Evolutionary conservation across 306 rosid genomes (phyloP).

Genomic region (Vigna unguiculata): DNA sequence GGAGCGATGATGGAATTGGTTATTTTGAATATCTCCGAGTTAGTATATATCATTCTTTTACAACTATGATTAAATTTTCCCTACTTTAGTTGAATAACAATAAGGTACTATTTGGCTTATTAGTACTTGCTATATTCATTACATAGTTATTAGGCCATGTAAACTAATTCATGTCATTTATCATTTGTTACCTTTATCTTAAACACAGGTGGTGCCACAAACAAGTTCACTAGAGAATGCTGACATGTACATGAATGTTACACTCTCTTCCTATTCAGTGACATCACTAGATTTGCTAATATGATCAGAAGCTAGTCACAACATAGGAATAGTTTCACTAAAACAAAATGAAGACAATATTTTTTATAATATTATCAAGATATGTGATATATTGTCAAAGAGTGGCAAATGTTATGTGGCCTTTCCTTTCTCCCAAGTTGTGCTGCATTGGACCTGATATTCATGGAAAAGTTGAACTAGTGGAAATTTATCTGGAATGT

Average conservation of each 20-base stretch:
- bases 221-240: slow-evolving; percentile 44
- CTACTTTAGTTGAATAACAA: slow-evolving; percentile 15
- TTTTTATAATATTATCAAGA: not conserved
- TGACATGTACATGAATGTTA: slow-evolving; percentile 45
- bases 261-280: slow-evolving; percentile 59
- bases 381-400: not conserved
- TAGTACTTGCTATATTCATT: not conserved
- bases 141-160: not conserved
- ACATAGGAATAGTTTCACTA: not conserved
- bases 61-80: slow-evolving; percentile 7
- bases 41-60: slow-evolving; percentile 27
- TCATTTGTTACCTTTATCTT: not conserved
- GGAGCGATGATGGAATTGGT: slow-evolving; percentile 98
- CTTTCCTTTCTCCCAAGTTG: not conserved
- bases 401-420: not conserved
- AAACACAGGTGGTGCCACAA: slow-evolving; percentile 56
- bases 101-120: slow-evolving; percentile 54
- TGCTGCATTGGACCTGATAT: not conserved
- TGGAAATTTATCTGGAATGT: not conserved
- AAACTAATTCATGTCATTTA: not conserved
- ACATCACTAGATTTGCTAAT: slow-evolving; percentile 56
- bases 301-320: not conserved
- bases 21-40: slow-evolving; percentile 90
- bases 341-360: not conserved
- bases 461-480: not conserved